phyloP scores from a whole-genome alignment of 2,329 filamentous ascomycete genomes.

The Fusarium palustre region DNA sequence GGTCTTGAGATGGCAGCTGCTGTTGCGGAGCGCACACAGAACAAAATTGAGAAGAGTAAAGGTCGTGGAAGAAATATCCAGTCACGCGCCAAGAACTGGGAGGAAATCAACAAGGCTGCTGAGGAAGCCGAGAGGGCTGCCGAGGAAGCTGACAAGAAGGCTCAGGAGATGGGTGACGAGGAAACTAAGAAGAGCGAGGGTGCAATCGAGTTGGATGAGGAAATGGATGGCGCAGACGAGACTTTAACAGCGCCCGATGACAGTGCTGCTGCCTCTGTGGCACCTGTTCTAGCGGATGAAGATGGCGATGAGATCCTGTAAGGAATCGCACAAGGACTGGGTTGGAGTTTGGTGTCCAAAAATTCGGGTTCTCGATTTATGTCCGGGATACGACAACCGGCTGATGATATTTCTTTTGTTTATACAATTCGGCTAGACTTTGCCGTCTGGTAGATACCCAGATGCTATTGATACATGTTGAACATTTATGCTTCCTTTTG shows the following conservation, averaged over 20 bases:
- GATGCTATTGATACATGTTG: constrained; percentile 37
- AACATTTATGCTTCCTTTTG: constrained; percentile 9
- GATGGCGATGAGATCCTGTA: constrained; percentile 53
- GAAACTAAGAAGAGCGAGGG: constrained; percentile 42
- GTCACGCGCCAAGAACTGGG: constrained; percentile 66
- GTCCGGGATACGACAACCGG: constrained; percentile 27
- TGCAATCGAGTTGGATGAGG: constrained; percentile 52
- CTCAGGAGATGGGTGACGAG: constrained; percentile 6
- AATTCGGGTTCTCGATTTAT: constrained; percentile 38
- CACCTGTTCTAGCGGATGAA: constrained; percentile 42
- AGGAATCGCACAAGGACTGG: constrained; percentile 22
- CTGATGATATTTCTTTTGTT: constrained; percentile 29
- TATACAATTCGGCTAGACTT: constrained; percentile 34
- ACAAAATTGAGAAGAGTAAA: constrained; percentile 68
- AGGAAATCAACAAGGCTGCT: constrained; percentile 64
- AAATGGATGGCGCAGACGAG: constrained; percentile 49
- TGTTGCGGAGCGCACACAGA: constrained; percentile 67
- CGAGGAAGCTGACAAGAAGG: constrained; percentile 23
- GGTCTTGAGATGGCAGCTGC: constrained; percentile 70
- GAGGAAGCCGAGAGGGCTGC: constrained; percentile 39
- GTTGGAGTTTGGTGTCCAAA: constrained; percentile 48
- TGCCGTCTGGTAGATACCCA: constrained; percentile 40
- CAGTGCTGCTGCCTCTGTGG: constrained; percentile 1
- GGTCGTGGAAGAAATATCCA: constrained; percentile 61
- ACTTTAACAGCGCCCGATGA: not conserved